phyloP scores from a whole-genome alignment of 257 asterid genomes.

The Nicotiana sylvestris region DNA sequence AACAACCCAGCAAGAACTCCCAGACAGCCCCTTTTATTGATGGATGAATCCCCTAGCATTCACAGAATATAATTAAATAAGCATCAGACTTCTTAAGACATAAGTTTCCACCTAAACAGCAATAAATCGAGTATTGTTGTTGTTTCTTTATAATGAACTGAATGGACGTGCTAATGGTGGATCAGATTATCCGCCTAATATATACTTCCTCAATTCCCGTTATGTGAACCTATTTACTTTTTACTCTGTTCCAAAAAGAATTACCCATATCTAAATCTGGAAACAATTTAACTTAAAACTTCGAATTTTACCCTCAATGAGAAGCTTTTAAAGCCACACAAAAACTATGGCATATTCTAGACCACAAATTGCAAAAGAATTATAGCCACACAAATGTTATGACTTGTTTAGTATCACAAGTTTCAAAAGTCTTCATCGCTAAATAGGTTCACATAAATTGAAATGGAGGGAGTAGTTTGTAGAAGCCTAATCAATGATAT shows the following conservation, averaged over 20 bases:
- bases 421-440: no score
- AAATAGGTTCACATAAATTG: no score
- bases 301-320: no score
- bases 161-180: neutral
- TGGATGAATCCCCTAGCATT: slow-evolving; percentile 82
- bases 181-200: neutral
- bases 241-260: no score
- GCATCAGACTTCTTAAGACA: neutral
- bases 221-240: no score
- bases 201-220: neutral
- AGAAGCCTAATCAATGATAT: neutral
- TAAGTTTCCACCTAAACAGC: neutral
- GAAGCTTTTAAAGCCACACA: no score
- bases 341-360: no score
- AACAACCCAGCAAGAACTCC: slow-evolving; percentile 95
- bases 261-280: no score
- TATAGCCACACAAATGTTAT: no score
- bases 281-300: no score
- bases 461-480: neutral
- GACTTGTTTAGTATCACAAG: no score
- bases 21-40: slow-evolving; percentile 86
- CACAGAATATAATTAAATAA: slow-evolving; percentile 9
- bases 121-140: neutral
- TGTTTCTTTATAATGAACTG: neutral
- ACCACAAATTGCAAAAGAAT: no score